Base-by-base conservation (phyloP, 352 stramenopile genomes). In the Peronosclerospora sorghi region DNA sequence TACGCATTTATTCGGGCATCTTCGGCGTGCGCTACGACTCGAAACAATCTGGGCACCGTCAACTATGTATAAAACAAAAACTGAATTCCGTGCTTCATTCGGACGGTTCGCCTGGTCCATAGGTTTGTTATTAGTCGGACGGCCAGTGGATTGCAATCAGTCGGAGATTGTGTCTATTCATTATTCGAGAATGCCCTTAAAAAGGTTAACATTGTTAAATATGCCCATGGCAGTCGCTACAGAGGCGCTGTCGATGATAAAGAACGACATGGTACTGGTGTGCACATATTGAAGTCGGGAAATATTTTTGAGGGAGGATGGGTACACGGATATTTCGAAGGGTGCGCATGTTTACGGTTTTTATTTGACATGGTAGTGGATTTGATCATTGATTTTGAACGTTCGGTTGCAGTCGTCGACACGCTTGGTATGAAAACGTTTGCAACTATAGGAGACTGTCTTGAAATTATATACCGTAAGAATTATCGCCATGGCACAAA, bases 401-500 rank as follows among this genome's bases (percentile, higher is more conserved):
- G 24, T 13, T 44, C 17, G 8, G 14, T 45, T 13, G 14, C 35
- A 26, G n/a, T 38, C 8, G 36, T 10, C 29, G 28, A 49, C 58
- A 91, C 80, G 35, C 92, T 87, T 56, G 83, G 80, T 12, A 90
- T 76, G 55, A 77, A 89, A 51, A 68, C 61, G 4, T 94, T 92
- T 68, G 73, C 73, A 14, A 51, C 44, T n/a, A 89, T 73, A 0
- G 73, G 81, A 8, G 83, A 93, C 39, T 82, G 80, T 13, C 80
- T 94, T 28, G 83, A 95, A 71, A 80, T 80, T 7, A 80, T 90
- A 53, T 95, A 91, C 54, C 60, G 81, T 36, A 89, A 88, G 49
- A 86, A 82, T 48, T 71, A 86, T 40, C 75, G 83, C 19, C 75
- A 95, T 46, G 83, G 83, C 15, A 70, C 68, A 40, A 80, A 80